Base-by-base conservation (phyloP, 192 early-diverging fungal genomes). In the Allomyces javanicus region DNA sequence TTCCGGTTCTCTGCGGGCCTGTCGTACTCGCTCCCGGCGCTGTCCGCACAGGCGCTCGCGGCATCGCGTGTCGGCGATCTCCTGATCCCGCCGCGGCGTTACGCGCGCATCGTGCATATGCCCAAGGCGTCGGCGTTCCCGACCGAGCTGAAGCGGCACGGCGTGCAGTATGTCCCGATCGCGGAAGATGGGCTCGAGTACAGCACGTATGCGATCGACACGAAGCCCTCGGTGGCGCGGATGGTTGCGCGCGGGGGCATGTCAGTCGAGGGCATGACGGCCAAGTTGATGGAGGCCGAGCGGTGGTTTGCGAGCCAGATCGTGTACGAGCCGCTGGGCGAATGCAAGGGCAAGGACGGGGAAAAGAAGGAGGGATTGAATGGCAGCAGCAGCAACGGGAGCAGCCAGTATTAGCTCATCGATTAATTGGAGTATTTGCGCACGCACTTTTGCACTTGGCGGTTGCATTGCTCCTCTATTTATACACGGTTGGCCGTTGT, bases 1-100 rank as follows among this genome's bases (percentile, higher is more conserved):
- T 79, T 77, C 67, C 64, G 63, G 22, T 72, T 77, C 44, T 65
- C 71, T 44, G 77, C 75, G 25, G 77, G 77, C 61, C 65, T 75
- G 4, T 3, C 33, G 3, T 40, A 40, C 7, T 40, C 33, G 33
- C 33, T 40, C 33, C 33, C 33, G 33, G 33, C 33, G 33, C 33
- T 3, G 5, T 40, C 33, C 9, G 33, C 33, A 7, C 4, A 3
- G 7, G 33, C 2, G 33, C 2, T 67, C 72, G 72, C 63, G 67
- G 71, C 24, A 24, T 17, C 33, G 66, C 67, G 24, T 12, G 45
- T 74, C 4, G 75, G 65, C 23, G 77, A 79, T 68, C 62, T 79
- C 0, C 66, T 79, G 66, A 64, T 77, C 62, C 77, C 73, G 24
- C 62, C 64, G 25, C 7, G 62, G 17, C 50, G 17, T 26, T 40